These are phyloP conservation scores for Pichia sp. DNA, from an alignment of 1,139 yeast genomes.

Conservation along the genomic window DNA sequence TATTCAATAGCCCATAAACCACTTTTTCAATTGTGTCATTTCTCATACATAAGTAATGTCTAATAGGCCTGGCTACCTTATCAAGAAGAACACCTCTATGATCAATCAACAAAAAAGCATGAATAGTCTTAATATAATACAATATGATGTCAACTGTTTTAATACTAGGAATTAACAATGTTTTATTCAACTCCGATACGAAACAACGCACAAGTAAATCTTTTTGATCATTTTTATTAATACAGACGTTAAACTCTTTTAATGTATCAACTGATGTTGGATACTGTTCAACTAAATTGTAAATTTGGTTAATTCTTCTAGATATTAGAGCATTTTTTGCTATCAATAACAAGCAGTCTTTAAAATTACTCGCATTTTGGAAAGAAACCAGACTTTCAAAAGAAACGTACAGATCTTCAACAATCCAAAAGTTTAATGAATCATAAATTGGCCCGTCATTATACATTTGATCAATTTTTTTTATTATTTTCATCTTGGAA, in stretches of 20 bases:
- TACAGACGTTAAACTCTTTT: conserved; percentile 53
- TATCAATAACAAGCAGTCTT: conserved; percentile 28
- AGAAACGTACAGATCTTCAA: conserved; percentile 36
- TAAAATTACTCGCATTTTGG: conserved; percentile 20
- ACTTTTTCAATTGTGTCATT: conserved; percentile 66
- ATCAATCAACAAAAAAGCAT: conserved; percentile 70
- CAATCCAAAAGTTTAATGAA: conserved; percentile 36
- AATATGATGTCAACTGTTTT: conserved; percentile 71
- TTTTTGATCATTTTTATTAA: conserved; percentile 37
- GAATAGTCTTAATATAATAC: conserved; percentile 65
- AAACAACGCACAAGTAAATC: conserved; percentile 51
- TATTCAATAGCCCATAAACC: conserved; percentile 64
- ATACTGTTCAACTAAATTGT: conserved; percentile 51
- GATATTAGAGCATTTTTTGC: conserved; percentile 43
- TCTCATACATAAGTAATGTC: conserved; percentile 59
- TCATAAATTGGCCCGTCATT: conserved; percentile 33
- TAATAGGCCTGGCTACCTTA: conserved; percentile 67
- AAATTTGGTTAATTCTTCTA: conserved; percentile 58
- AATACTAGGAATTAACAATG: conserved; percentile 73
- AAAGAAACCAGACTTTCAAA: conserved; percentile 24
- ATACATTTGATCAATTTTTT: conserved; percentile 18
- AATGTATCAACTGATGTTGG: conserved; percentile 59
- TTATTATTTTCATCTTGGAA: conserved; percentile 44
- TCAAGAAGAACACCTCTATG: conserved; percentile 82
- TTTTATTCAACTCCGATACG: conserved; percentile 41